Base-by-base conservation (phyloP, 768 basidiomycete genomes). In the Tylopilus plumbeoviolaceoides region DNA sequence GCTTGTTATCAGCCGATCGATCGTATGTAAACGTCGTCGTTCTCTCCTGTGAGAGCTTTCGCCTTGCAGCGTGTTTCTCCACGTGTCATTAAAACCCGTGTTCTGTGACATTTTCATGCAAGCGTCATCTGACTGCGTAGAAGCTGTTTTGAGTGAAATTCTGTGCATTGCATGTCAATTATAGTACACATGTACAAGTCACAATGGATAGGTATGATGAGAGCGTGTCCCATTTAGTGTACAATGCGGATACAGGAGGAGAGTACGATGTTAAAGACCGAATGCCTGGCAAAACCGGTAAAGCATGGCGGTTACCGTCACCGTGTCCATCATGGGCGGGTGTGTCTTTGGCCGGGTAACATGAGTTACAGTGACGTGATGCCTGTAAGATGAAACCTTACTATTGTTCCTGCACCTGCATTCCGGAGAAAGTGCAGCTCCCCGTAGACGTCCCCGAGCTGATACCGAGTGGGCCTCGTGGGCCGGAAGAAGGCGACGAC, bases 241-340 rank as follows among this genome's bases (percentile, higher is more conserved):
- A 71, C 68, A 70, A 62, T 68, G 61, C 57, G 62, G 54, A 56
- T 66, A 66, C 58, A 52, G 44, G 50, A 59, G n/a, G 27, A 50
- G 55, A 33, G 9, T 14, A 15, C 51, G 50, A 58, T 27, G 57
- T 76, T 69, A 78, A 44, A 78, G 71, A 56, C 75, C 75, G 58
- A 75, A 79, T 30, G 74, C 70, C 53, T 71, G 75, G 60, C 85
- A 87, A 69, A 89, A 88, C 44, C 91, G 84, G 72, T 88, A 91
- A 33, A 92, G 76, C 89, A 91, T 91, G 49, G 83, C 82, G 27
- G 89, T 89, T 59, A 92, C 83, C 25, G 85, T 86, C 55, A 92
- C 89, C 42, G 81, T 83, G 75, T 92, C 89, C 90, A 92, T 92
- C 70, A 92, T 84, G 59, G 90, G 90, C 47, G 89, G 89, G 66